phyloP scores from a whole-genome alignment of 306 rosid genomes.

The Coriaria nepalensis region DNA sequence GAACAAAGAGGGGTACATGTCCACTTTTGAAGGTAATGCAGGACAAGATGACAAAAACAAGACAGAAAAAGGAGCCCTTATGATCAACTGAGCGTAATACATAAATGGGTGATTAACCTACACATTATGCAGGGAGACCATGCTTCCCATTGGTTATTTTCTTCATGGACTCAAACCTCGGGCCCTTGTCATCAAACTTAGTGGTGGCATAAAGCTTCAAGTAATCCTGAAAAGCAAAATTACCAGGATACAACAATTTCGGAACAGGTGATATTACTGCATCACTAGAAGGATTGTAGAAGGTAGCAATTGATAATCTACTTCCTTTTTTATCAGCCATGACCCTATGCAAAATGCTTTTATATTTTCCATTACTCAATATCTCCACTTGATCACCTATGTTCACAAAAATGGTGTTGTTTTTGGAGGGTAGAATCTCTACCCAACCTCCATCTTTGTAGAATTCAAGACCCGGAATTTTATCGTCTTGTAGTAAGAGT shows the following conservation, averaged over 20 bases:
- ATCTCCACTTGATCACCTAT: slow-evolving; percentile 79
- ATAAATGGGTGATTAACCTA: background rate
- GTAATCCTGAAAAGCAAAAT: slow-evolving; percentile 47
- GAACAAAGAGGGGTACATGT: too few relatives aligned
- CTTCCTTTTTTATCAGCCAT: slow-evolving; percentile 63
- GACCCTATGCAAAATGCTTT: slow-evolving; percentile 54
- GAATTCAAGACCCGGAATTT: slow-evolving; percentile 70
- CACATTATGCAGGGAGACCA: slow-evolving; percentile 10
- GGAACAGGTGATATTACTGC: slow-evolving; percentile 60
- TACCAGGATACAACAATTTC: slow-evolving; percentile 46
- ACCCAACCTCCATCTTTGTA: slow-evolving; percentile 62
- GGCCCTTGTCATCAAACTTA: slow-evolving; percentile 61
- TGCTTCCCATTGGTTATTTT: slow-evolving; percentile 25
- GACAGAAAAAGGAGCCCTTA: background rate
- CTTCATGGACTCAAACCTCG: slow-evolving; percentile 51
- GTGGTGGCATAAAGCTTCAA: slow-evolving; percentile 57
- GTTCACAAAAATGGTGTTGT: slow-evolving; percentile 70
- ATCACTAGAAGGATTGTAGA: slow-evolving; percentile 56
- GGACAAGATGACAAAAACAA: slow-evolving; percentile 3
- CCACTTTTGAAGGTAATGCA: too few relatives aligned
- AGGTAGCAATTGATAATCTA: slow-evolving; percentile 69
- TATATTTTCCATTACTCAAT: slow-evolving; percentile 51
- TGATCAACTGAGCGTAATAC: background rate
- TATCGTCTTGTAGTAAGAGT: slow-evolving; percentile 77
- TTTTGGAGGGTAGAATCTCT: slow-evolving; percentile 77